These are phyloP conservation scores for Yarrowia divulgata DNA, from an alignment of 805 yeast genomes.

Conservation along the genomic window DNA sequence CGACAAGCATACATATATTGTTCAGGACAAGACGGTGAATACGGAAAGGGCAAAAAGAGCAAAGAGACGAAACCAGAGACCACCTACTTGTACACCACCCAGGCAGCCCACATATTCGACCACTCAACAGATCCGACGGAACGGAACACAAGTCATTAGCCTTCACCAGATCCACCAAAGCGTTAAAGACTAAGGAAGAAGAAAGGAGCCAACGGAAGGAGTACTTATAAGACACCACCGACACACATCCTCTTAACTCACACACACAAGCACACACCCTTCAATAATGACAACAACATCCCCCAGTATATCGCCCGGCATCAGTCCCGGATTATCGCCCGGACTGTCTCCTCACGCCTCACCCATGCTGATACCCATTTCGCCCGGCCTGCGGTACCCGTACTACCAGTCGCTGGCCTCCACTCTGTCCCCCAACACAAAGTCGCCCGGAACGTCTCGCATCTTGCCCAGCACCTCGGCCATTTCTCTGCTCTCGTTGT, in stretches of 20 bases:
- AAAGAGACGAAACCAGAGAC: too few relatives aligned
- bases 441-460: conserved; percentile 31
- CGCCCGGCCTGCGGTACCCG: conserved; percentile 33
- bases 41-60: background rate
- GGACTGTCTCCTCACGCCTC: conserved; percentile 34
- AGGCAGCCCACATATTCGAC: too few relatives aligned
- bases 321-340: conserved; percentile 12
- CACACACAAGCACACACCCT: background rate
- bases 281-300: conserved; percentile 18
- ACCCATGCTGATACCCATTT: conserved; percentile 37
- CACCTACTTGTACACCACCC: too few relatives aligned
- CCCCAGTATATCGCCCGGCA: conserved; percentile 7
- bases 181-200: too few relatives aligned
- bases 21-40: background rate
- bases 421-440: conserved; percentile 10
- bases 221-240: background rate
- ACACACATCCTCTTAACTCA: background rate
- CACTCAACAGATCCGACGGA: too few relatives aligned
- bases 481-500: conserved; percentile 37
- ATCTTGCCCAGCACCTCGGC: conserved; percentile 39
- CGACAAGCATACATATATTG: background rate
- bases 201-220: too few relatives aligned
- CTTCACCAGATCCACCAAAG: too few relatives aligned
- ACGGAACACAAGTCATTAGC: too few relatives aligned
- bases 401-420: conserved; percentile 37